phyloP scores from a whole-genome alignment of 163 green algal genomes.

The Trebouxia gelatinosa region DNA sequence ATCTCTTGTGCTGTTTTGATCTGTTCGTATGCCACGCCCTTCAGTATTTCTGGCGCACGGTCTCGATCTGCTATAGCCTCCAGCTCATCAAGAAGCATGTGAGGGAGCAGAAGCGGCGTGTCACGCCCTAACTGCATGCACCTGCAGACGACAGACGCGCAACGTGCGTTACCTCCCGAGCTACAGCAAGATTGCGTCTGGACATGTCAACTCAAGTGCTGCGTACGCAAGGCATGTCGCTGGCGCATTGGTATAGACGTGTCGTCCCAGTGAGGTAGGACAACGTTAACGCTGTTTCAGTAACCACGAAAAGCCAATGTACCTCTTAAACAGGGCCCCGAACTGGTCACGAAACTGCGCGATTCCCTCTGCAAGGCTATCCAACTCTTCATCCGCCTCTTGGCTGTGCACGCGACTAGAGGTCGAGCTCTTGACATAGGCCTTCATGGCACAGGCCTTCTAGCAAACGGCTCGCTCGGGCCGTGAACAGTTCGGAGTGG shows the following conservation, averaged over 20 bases:
- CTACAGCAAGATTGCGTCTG: neutral
- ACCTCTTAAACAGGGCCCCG: neutral
- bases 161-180: neutral
- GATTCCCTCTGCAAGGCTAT: neutral
- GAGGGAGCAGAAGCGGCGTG: constrained; percentile 53
- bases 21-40: neutral
- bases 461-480: too few relatives aligned
- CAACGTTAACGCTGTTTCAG: neutral
- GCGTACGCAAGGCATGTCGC: neutral
- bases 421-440: neutral
- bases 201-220: neutral
- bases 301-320: neutral
- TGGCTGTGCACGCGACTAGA: neutral
- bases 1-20: constrained; percentile 54
- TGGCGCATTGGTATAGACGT: too few relatives aligned
- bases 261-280: neutral
- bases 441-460: neutral
- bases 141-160: neutral
- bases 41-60: constrained; percentile 17
- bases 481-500: too few relatives aligned
- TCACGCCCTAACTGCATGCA: neutral
- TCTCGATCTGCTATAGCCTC: constrained; percentile 33
- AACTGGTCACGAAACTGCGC: neutral
- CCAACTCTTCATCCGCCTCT: neutral
- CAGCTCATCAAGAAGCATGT: constrained; percentile 61